Evolutionary conservation across 1,284 basidiomycete species (phyloP), one percentile per base, ranked within the genome.

Genomic region (Ustanciosporium gigantosporum): DNA sequence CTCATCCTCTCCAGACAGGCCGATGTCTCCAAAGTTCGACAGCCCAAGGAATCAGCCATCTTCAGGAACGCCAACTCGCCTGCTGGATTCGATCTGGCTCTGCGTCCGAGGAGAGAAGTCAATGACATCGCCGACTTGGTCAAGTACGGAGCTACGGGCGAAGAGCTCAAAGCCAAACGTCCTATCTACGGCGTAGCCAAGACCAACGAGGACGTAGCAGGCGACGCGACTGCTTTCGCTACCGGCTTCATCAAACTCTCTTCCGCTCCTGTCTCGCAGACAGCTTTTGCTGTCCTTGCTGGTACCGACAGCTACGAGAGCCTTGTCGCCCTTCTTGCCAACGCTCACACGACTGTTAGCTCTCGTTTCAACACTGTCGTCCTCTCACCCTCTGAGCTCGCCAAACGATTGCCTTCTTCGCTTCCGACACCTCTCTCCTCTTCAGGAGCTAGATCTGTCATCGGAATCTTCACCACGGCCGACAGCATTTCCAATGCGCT

Each of bases 21-120:
- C 9, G 74, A 77, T 23, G 68, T 69, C 41, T 72, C 75, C 4
- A 51, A 62, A 5, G 67, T 72, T 2, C 65, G 66, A 3, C 49
- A 66, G 24, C 58, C 57, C 13, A 41, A 40, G 25, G 66, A 77
- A 41, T 77, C 75, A 15, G 55, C 75, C 25, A 58, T 70, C 32
- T 77, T 73, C 41, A 64, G 75, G 36, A 77, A 75, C 34, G 65
- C 72, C 29, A 77, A 77, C 57, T 64, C 75, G 2, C 75, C 74
- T 6, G 13, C 61, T 5, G 74, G 74, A 25, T 72, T 76, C 36
- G 68, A 76, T 29, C 64, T 77, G 20, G 72, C 75, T 4, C 42
- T 62, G 8, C 46, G 65, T 24, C 75, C 74, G 4, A 31, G 60
- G 3, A 61, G 57, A 40, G 46, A 61, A 24, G 43, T 66, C 29